Base-by-base conservation (phyloP, 306 rosid genomes). In the Coriaria nepalensis region DNA sequence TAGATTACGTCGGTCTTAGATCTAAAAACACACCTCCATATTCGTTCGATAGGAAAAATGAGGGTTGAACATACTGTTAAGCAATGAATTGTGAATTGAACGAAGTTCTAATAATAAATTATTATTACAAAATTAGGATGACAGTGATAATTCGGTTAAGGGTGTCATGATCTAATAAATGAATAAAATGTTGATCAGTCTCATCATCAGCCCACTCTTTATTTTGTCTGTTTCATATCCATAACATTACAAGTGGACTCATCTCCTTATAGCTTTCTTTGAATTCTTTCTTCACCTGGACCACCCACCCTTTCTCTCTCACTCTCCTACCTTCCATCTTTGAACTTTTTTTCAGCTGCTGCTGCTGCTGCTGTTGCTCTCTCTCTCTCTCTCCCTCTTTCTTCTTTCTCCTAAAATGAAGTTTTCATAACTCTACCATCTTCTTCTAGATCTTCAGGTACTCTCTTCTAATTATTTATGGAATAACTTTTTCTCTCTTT, bases 201-300 rank as follows among this genome's bases (percentile, higher is more conserved):
- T 50, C 73, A 50, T 76, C 70, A 73, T 63, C 64, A 59, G 61
- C 80, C 37, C 14, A 50, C 74, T 76, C 54, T 70, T 73, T 40
- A 5, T 61, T 62, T 73, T 76, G 82, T 79, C 94, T 48, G 78
- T 79, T 79, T 79, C 85, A 71, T 80, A 73, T 61, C 80, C 43
- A 73, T 65, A 61, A 39, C 71, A 36, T 74, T 52, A 29, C 63
- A 57, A 45, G 70, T 67, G 74, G 52, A 45, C 47, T 44, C 14
- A 35, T 60, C 71, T 68, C 41, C 44, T 63, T 55, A 10, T 54
- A 40, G 60, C 62, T 62, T 48, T 42, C 44, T 52, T 45, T 60
- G 29, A 20, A 20, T 20, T 20, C 29, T 20, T 20, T 20, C 29
- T 3, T 1, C 29, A 20, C 29, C 29, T n/a, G n/a, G n/a, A n/a